These are phyloP conservation scores for Sequoia sempervirens DNA, from an alignment of 75 land plant species.

Conservation along the genomic window DNA sequence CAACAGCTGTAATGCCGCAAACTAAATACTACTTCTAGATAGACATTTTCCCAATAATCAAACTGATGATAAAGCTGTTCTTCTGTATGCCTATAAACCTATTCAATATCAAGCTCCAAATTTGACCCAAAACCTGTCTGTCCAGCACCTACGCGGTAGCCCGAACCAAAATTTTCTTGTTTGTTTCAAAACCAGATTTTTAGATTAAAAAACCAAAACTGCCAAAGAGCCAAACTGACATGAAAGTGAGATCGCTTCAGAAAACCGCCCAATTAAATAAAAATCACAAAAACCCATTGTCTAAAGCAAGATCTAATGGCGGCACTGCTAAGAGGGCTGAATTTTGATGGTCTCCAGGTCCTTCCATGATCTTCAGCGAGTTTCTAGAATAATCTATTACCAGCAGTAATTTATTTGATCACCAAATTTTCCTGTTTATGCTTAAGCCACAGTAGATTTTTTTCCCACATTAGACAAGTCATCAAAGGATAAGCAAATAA, in stretches of 20 bases:
- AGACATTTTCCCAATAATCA: background rate
- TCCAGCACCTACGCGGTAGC: background rate
- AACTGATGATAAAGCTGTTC: background rate
- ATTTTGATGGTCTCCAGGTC: background rate
- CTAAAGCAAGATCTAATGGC: background rate
- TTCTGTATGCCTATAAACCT: background rate
- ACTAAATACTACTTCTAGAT: background rate
- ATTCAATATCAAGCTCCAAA: background rate
- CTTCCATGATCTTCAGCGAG: background rate
- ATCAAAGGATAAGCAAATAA: conserved; percentile 1
- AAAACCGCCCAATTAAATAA: too few species aligned
- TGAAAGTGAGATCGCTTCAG: background rate
- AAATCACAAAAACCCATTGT: background rate
- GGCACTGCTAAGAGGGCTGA: background rate
- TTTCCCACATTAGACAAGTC: background rate
- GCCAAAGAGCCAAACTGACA: background rate
- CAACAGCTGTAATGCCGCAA: background rate
- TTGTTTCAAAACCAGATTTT: background rate
- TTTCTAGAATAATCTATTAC: background rate
- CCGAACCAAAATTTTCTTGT: too few species aligned
- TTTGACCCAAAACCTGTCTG: background rate
- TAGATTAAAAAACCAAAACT: background rate
- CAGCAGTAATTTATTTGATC: background rate
- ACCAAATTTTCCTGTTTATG: background rate
- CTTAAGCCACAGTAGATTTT: background rate